Evolutionary conservation across 139 green algal species (phyloP), one percentile per base, ranked within the genome.

Genomic region (Pseudopediastrum boryanum): DNA sequence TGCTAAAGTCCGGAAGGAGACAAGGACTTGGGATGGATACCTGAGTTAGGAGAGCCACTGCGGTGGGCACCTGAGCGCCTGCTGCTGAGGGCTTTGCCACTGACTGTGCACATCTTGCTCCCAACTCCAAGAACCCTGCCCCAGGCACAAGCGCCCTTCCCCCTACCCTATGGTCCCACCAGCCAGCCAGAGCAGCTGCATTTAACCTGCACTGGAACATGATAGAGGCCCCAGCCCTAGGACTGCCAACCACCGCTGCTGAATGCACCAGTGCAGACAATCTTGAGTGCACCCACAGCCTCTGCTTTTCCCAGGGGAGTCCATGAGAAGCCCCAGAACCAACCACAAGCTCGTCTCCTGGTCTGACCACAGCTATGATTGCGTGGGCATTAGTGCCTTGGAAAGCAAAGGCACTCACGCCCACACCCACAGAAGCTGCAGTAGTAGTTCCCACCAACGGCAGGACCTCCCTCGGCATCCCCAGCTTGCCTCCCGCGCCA

Each of bases 321-420:
- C 48, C 48, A 58, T 27, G 48, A 58, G 48, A 58, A 58, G 48
- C 16, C n/a, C n/a, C n/a, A n/a, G n/a, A n/a, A n/a, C n/a, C n/a
- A n/a, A n/a, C n/a, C n/a, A n/a, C n/a, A n/a, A n/a, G n/a, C n/a
- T n/a, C n/a, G n/a, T n/a, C n/a, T n/a, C n/a, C n/a, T n/a, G n/a
- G n/a, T n/a, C n/a, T n/a, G n/a, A n/a, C n/a, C n/a, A n/a, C n/a
- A n/a, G n/a, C 44, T 25, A 90, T 41, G 9, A 94, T 73, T 9
- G 72, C 81, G 66, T 94, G 89, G 0, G 89, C 90, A 62, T 95
- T 95, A 44, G 91, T 93, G 61, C 91, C 73, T 61, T 94, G 90
- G 80, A 96, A 96, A 4, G 92, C 92, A 76, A 96, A 96, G 13
- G 87, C 88, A 56, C 87, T 93, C 13, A 91, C 80, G 59, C 88